Conservation (phyloP, 768 basidiomycete genomes). For the Lentinula raphanica region DNA sequence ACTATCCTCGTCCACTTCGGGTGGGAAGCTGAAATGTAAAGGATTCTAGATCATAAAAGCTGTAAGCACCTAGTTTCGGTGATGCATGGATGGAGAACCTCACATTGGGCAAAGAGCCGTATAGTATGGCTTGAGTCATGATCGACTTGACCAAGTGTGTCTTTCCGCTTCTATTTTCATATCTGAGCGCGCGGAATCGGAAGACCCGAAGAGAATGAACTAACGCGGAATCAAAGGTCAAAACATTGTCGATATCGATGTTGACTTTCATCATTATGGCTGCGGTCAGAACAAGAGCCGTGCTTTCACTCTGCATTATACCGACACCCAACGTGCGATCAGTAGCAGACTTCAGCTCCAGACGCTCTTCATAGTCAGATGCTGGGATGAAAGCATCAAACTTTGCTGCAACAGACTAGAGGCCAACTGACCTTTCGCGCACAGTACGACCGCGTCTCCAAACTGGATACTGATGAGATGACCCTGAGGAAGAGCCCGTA, state of each 20-base stretch:
- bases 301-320: conserved; percentile 42
- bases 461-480: conserved; percentile 60
- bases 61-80: not conserved
- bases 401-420: not conserved
- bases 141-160: conserved; percentile 70
- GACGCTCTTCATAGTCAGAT: conserved; percentile 64
- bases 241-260: conserved; percentile 57
- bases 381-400: conserved; percentile 32
- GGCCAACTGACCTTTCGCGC: conserved; percentile 49
- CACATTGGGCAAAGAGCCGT: conserved; percentile 64
- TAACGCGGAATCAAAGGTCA: conserved; percentile 59
- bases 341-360: conserved; percentile 61
- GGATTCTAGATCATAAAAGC: conserved; percentile 49
- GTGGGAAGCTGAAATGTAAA: conserved; percentile 74
- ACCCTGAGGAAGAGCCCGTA: conserved; percentile 58
- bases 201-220: conserved; percentile 16
- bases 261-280: conserved; percentile 64
- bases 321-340: conserved; percentile 72
- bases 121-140: conserved; percentile 80
- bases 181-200: not conserved
- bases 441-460: conserved; percentile 71
- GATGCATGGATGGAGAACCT: conserved; percentile 6
- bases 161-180: conserved; percentile 37
- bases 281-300: conserved; percentile 59
- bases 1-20: conserved; percentile 72